phyloP scores from a whole-genome alignment of 2,329 filamentous ascomycete species.

The Daldinia sp. region DNA sequence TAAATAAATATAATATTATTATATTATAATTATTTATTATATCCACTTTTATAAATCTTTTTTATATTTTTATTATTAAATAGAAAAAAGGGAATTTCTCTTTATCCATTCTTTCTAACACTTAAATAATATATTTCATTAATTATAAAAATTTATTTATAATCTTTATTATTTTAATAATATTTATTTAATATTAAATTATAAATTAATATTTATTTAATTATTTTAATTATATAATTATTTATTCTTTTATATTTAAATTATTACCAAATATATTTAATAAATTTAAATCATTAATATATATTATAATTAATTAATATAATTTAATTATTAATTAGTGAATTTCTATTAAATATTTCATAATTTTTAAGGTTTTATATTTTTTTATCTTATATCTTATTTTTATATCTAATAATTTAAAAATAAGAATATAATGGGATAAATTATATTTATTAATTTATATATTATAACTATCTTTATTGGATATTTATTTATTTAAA shows the following conservation, averaged over 20 bases:
- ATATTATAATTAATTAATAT: background rate
- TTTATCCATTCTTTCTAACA: background rate
- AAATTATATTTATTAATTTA: background rate
- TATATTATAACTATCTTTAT: background rate
- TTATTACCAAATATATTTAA: background rate
- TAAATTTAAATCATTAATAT: slow-evolving; percentile 1
- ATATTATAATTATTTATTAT: background rate
- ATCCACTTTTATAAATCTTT: no score
- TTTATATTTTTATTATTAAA: background rate
- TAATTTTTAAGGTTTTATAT: background rate
- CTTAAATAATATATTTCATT: background rate
- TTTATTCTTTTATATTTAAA: background rate
- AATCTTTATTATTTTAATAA: slow-evolving; percentile 2
- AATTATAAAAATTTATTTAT: background rate
- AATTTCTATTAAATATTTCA: background rate
- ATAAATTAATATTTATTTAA: background rate
- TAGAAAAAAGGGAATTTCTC: background rate
- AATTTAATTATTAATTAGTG: background rate
- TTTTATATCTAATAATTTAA: background rate
- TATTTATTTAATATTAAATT: background rate
- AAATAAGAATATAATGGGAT: background rate
- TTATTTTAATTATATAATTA: background rate
- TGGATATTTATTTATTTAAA: background rate
- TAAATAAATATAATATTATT: background rate
- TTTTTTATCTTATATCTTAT: background rate